Base-by-base conservation (phyloP, 2,329 filamentous ascomycete species). In the Nigrograna mackinnonii region DNA sequence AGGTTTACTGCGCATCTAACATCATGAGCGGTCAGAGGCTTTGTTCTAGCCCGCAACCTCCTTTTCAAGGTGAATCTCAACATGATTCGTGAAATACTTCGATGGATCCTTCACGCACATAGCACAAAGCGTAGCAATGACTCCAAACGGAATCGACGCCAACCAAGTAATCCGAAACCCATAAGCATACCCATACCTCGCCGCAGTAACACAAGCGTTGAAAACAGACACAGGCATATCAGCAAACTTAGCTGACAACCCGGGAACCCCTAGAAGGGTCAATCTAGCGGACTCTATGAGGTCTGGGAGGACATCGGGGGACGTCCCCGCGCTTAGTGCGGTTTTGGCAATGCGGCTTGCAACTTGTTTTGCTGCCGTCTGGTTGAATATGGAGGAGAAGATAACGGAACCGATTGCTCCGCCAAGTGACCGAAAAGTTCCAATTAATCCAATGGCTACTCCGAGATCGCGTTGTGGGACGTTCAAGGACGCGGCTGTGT, bases 241-340 rank as follows among this genome's bases (percentile, higher is more conserved):
- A 4, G 47, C 40, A 18, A 61, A 41, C 16, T 42, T 41, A 7
- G 48, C 39, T 13, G 53, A 41, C 1, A 49, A 44, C 1, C 43
- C 47, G 2, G 60, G 59, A 17, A 62, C 54, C 11, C 63, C 66
- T n/a, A 64, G 41, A 2, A 66, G 57, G 31, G 60, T 64, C 36
- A 61, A 36, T 13, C 59, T 58, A 4, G 64, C 60, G 4, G 59
- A 59, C 1, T 61, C 60, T 13, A 66, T 54, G 22, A 69, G 52
- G 1, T 37, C 45, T 0, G 22, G 20, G 0, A 68, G 28, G 5
- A 54, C 43, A 0, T 47, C 28, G 0, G 56, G 42, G 7, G 53
- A 34, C 28, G 62, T 57, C 2, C 64, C 65, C 3, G 50, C 51
- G 4, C 36, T 34, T 6, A 65, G 22, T 17, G 66, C 67, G 1